These are phyloP conservation scores for Nepenthes mirabilis DNA, from an alignment of 148 eudicot genomes.

Conservation along the genomic window DNA sequence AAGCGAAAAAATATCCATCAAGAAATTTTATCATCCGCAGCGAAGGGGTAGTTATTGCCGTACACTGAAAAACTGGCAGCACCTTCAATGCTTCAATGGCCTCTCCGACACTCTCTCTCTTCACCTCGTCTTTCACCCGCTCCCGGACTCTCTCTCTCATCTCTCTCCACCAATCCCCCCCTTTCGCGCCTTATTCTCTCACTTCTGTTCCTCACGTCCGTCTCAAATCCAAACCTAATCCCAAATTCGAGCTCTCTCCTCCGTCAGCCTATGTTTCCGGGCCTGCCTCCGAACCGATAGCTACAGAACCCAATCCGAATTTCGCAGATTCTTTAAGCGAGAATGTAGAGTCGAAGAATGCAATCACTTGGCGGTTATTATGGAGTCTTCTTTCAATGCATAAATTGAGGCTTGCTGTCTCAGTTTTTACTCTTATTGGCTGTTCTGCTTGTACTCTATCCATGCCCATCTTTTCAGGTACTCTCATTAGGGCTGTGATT, in stretches of 20 bases:
- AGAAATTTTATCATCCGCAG: too few species aligned
- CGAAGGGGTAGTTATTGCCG: too few species aligned
- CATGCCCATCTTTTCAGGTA: slow-evolving; percentile 77
- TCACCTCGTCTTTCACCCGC: slow-evolving; percentile 6
- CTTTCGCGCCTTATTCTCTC: slow-evolving; percentile 1
- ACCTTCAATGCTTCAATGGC: slow-evolving; percentile 14
- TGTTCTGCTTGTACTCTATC: slow-evolving; percentile 65
- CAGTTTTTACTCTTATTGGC: slow-evolving; percentile 42
- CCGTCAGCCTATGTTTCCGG: slow-evolving; percentile 45
- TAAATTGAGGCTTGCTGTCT: slow-evolving; percentile 39
- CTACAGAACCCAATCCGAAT: slow-evolving; percentile 25
- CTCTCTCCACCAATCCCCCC: slow-evolving; percentile 16
- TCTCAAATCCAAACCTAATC: slow-evolving; percentile 6
- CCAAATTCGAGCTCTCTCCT: slow-evolving; percentile 2
- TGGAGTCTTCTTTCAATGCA: slow-evolving; percentile 45
- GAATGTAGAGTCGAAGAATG: slow-evolving; percentile 18
- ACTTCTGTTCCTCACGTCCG: neutral
- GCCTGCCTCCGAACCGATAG: slow-evolving; percentile 52
- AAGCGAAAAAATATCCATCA: too few species aligned
- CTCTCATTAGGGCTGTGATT: neutral
- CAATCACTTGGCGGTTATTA: slow-evolving; percentile 60
- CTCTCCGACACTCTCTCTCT: slow-evolving; percentile 9
- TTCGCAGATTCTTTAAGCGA: slow-evolving; percentile 8
- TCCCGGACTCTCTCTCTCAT: slow-evolving; percentile 6
- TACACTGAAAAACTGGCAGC: neutral